These are phyloP conservation scores for Lasiodiplodia gonubiensis DNA, from an alignment of 2,329 filamentous ascomycete species.

Conservation along the genomic window DNA sequence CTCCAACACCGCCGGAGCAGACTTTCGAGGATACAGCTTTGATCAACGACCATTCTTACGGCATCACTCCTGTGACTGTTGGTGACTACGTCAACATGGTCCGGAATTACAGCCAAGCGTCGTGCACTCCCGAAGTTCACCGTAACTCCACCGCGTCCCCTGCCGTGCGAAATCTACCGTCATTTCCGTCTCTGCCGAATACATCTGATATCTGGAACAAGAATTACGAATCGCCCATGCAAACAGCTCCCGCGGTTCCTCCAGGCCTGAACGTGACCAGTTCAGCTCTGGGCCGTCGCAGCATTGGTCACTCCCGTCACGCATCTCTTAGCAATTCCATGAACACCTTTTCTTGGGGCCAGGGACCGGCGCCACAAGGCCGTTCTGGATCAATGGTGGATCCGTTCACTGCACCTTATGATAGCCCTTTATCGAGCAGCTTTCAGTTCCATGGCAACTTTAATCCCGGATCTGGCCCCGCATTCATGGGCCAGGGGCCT, in stretches of 20 bases:
- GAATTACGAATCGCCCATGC: conserved; percentile 38
- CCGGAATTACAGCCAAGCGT: conserved; percentile 41
- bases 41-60: conserved; percentile 41
- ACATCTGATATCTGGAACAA: conserved; percentile 47
- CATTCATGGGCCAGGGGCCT: conserved; percentile 30
- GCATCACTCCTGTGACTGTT: conserved; percentile 39
- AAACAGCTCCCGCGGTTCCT: conserved; percentile 39
- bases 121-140: conserved; percentile 34
- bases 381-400: conserved; percentile 23
- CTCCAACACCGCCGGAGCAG: conserved; percentile 55
- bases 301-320: conserved; percentile 46
- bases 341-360: conserved; percentile 43
- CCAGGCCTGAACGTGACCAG: conserved; percentile 16
- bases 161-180: conserved; percentile 42
- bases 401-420: conserved; percentile 30
- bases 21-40: conserved; percentile 49
- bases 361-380: conserved; percentile 3
- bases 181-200: conserved; percentile 45
- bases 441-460: conserved; percentile 6
- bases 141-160: conserved; percentile 44
- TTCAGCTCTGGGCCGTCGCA: conserved; percentile 11
- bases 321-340: conserved; percentile 46
- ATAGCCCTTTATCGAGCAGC: conserved; percentile 28
- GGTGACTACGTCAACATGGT: conserved; percentile 47
- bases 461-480: conserved; percentile 24